Conservation (phyloP, 495 filamentous ascomycete genomes). For the Opeltia flavorubescens region DNA sequence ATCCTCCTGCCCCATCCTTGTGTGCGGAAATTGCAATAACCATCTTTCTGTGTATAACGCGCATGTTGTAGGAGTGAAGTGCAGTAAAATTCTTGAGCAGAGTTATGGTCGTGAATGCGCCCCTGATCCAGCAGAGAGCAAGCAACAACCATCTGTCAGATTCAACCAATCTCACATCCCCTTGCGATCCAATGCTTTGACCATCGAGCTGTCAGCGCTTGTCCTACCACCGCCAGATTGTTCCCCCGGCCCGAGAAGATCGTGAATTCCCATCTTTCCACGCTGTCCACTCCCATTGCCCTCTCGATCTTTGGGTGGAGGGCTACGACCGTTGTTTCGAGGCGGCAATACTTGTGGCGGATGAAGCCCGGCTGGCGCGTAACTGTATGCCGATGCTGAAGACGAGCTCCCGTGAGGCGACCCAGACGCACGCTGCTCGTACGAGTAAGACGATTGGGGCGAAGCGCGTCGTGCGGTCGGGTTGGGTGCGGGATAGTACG, state of each 20-base stretch:
- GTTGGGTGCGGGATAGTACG: constrained; percentile 26
- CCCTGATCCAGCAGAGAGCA: neutral
- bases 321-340: constrained; percentile 20
- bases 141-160: neutral
- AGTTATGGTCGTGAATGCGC: neutral
- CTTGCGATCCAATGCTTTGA: constrained; percentile 36
- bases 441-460: constrained; percentile 33
- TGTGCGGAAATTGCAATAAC: too few relatives aligned
- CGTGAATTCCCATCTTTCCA: constrained; percentile 37
- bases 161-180: constrained; percentile 6
- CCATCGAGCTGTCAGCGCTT: constrained; percentile 42
- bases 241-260: constrained; percentile 32
- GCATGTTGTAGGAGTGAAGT: too few relatives aligned
- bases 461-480: constrained; percentile 34
- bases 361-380: constrained; percentile 16
- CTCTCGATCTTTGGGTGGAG: constrained; percentile 27
- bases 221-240: constrained; percentile 29
- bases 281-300: constrained; percentile 20
- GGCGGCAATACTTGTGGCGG: constrained; percentile 19
- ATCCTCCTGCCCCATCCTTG: too few relatives aligned
- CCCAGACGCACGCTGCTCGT: constrained; percentile 34
- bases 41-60: neutral
- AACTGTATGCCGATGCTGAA: constrained; percentile 25
- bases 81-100: neutral
- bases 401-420: constrained; percentile 37